Base-by-base conservation (phyloP, 768 basidiomycete species). In the Cystobasidium onofrii region DNA sequence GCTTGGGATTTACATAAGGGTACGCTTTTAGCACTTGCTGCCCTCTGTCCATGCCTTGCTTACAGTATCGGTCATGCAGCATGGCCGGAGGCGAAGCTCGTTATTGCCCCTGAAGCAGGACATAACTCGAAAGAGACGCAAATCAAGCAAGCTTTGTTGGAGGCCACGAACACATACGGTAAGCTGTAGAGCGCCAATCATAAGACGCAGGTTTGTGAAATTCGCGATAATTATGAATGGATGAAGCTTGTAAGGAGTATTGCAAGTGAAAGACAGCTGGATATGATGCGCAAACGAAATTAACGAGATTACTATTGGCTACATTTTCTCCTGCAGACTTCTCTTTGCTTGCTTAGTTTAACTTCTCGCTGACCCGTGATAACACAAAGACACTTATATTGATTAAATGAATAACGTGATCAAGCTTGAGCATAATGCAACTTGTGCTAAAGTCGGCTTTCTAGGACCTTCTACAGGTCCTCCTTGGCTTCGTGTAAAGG, bases 91-190 rank as follows among this genome's bases (percentile, higher is more conserved):
- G 81, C 87, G n/a, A 86, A 87, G 12, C 81, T 94, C 4, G 84
- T 87, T 74, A 85, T 92, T 63, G 88, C 92, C 15, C 87, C 89
- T 10, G 73, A 74, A 80, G 92, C 92, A 1, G 92, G 92, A 0
- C 93, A 96, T 80, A 91, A 89, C 34, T 85, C 90, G 15, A 86
- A 88, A 54, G 93, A 95, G 81, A 78, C 83, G 0, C 88, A 88
- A 1, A 94, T 83, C 12, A 83, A 86, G 31, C 87, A 87, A 80
- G 81, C 88, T 67, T 83, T 95, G 46, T 85, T 90, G 18, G 85
- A 91, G 17, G 78, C 78, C 33, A 77, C 76, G 4, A 54, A 75
- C 20, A 61, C 3, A 31, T 71, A 71, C 55, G 69, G 33, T 9
- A 52, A 33, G 20, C 44, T 60, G 13, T 67, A 44, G 65, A 67